Percentiles rank a stretch among this genome's conserved stretches.
phyloP scores from a whole-genome alignment of 2,329 filamentous ascomycete genomes.

The Westerdykella ornata region DNA sequence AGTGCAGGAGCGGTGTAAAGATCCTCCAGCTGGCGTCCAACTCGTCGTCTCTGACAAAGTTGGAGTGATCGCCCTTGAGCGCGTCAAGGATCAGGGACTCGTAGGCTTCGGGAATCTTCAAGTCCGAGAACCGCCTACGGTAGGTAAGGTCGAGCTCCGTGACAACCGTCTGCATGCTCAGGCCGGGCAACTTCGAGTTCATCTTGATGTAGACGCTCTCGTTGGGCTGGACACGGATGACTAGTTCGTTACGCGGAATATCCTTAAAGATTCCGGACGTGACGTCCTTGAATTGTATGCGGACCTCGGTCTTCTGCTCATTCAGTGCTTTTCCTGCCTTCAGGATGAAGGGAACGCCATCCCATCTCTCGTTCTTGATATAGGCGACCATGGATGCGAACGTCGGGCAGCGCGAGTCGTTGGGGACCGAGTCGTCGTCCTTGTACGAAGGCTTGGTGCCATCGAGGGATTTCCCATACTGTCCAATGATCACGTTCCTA shows the following conservation, averaged over 20 bases:
- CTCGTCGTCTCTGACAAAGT: constrained; percentile 66
- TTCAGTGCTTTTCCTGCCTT: constrained; percentile 99
- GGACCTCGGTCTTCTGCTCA: constrained; percentile 99
- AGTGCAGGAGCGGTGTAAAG: constrained; percentile 94
- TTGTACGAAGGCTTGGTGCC: constrained; percentile 96
- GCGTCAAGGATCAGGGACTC: constrained; percentile 96
- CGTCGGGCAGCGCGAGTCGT: constrained; percentile 93
- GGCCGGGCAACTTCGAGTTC: constrained; percentile 97
- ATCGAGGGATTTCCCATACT: constrained; percentile 94
- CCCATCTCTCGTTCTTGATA: constrained; percentile 99
- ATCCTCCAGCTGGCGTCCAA: constrained; percentile 97
- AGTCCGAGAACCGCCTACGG: constrained; percentile 93
- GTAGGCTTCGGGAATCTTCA: constrained; percentile 99
- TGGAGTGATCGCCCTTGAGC: constrained; percentile 97
- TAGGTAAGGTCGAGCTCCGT: constrained; percentile 98
- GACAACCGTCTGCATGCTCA: constrained; percentile 99
- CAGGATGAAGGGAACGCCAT: constrained; percentile 97
- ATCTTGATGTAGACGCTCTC: constrained; percentile 99
- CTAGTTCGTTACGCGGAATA: constrained; percentile 96
- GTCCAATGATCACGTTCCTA: constrained; percentile 99
- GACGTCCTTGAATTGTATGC: constrained; percentile 99
- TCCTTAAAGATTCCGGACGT: constrained; percentile 99
- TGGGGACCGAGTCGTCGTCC: constrained; percentile 96
- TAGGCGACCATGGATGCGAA: constrained; percentile 96
- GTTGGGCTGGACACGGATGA: constrained; percentile 98